Percentiles rank a stretch among this genome's conserved stretches.
Conservation (phyloP, 225 moss, liverwort and hornwort species). For the Pseudisothecium myosuroides region DNA sequence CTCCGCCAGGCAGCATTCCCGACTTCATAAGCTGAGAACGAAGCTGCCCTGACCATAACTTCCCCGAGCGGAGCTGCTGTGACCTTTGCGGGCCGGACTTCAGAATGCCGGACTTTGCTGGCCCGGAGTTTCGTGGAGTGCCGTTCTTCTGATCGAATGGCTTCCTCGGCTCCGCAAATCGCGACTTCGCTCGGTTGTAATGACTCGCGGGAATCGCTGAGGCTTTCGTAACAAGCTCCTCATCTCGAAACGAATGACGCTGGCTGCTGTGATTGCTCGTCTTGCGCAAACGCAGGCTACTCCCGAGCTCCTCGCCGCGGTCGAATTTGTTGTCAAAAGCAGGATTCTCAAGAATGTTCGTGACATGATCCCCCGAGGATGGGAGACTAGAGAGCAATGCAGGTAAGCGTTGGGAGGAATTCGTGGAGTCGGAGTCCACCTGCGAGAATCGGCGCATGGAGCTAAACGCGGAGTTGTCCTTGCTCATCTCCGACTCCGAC, state of each 20-base stretch:
- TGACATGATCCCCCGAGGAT: slow-evolving; percentile 7
- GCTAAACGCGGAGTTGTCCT: slow-evolving; percentile 30
- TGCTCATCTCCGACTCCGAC: slow-evolving; percentile 33
- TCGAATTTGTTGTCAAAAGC: slow-evolving; percentile 14
- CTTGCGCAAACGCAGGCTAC: slow-evolving; percentile 23
- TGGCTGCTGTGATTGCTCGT: slow-evolving; percentile 25
- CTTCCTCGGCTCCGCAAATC: slow-evolving; percentile 31
- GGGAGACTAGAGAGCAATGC: slow-evolving; percentile 16
- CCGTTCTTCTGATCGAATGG: slow-evolving; percentile 4
- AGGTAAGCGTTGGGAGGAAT: slow-evolving; percentile 11
- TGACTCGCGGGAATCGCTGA: slow-evolving; percentile 13
- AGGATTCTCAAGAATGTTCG: slow-evolving; percentile 18
- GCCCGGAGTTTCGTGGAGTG: not conserved
- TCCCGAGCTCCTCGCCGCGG: slow-evolving; percentile 7
- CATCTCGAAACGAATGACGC: slow-evolving; percentile 29
- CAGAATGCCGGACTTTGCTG: slow-evolving; percentile 1
- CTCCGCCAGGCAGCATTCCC: slow-evolving; percentile 9
- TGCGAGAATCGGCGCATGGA: slow-evolving; percentile 23
- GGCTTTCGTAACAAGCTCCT: slow-evolving; percentile 19
- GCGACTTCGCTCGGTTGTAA: slow-evolving; percentile 38
- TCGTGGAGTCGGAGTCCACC: slow-evolving; percentile 29
- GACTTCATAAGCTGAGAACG: slow-evolving; percentile 23
- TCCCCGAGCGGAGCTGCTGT: slow-evolving; percentile 11
- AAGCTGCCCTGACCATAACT: slow-evolving; percentile 19
- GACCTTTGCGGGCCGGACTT: slow-evolving; percentile 9